Conservation (phyloP, 768 basidiomycete genomes). For the Trametes sanguinea region DNA sequence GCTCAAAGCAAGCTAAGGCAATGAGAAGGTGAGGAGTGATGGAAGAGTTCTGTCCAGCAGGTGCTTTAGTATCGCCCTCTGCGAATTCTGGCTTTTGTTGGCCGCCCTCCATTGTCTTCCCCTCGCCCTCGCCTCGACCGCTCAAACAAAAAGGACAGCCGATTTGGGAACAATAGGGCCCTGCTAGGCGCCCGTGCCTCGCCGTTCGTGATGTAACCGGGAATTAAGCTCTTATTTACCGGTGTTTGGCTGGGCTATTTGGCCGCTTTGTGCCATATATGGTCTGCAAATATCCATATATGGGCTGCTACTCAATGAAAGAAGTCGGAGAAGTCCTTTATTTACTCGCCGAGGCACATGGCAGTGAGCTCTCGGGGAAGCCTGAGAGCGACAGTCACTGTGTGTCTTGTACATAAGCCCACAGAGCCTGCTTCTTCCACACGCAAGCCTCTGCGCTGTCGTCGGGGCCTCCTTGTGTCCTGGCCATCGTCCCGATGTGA, state of each 20-base stretch:
- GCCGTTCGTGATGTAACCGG: constrained; percentile 11
- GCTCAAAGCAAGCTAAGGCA: constrained; percentile 19
- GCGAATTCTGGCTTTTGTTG: constrained; percentile 23
- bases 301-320: too few species aligned
- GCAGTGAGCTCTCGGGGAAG: too few species aligned
- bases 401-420: too few species aligned
- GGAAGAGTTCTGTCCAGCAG: constrained; percentile 25
- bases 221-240: constrained; percentile 2
- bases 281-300: too few species aligned
- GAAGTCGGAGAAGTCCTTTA: too few species aligned
- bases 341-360: too few species aligned
- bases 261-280: background rate
- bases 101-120: constrained; percentile 22
- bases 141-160: constrained; percentile 21
- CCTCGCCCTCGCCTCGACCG: background rate
- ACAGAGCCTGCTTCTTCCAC: too few species aligned
- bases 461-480: too few species aligned
- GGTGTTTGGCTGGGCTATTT: constrained; percentile 5
- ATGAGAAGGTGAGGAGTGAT: constrained; percentile 12
- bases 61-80: constrained; percentile 27
- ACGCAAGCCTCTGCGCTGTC: too few species aligned
- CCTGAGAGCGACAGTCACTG: too few species aligned
- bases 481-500: too few species aligned
- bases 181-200: constrained; percentile 3
- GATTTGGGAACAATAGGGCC: constrained; percentile 25